Evolutionary conservation across 106 monocot genomes (phyloP), one percentile per base, ranked within the genome.

Genomic region (Platanthera zijinensis): DNA sequence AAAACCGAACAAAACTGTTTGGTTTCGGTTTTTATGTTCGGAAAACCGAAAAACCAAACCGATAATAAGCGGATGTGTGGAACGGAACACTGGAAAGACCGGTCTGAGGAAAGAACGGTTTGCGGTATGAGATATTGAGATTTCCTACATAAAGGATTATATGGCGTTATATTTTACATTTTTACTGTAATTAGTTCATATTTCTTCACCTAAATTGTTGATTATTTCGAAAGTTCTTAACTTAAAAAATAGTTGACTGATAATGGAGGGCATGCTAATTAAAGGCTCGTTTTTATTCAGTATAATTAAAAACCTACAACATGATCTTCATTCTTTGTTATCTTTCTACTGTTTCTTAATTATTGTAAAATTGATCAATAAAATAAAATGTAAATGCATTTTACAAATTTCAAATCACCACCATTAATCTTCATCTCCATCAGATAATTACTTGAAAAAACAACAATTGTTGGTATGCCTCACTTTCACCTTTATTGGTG

Each of bases 111-210:
- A n/a, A n/a, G n/a, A n/a, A n/a, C n/a, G n/a, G n/a, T 64, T 61
- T 88, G 73, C 85, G 92, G 99, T 99, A 89, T n/a, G n/a, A n/a
- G n/a, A n/a, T n/a, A n/a, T n/a, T 79, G 83, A 48, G 6, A 59
- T 80, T 68, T 14, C 76, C 6, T 6, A 50, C 72, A 51, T 19
- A 7, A 48, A 19, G 21, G 59, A 32, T 32, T 32, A 32, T 32
- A 32, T 32, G 32, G 32, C 32, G n/a, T n/a, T n/a, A n/a, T 32
- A 2, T 19, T 19, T n/a, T 19, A 5, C n/a, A n/a, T n/a, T 59
- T 18, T 3, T 17, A 25, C 63, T 63, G 32, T 63, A 25, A 25
- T 25, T 63, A 8, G 11, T 59, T 66, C 30, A 28, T 32, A 66
- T 66, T 66, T 25, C 30, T 66, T 32, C 11, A 32, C 30, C 11